Evolutionary conservation across 1,284 basidiomycete species (phyloP).

Genomic region (Rhodotorula sp.): DNA sequence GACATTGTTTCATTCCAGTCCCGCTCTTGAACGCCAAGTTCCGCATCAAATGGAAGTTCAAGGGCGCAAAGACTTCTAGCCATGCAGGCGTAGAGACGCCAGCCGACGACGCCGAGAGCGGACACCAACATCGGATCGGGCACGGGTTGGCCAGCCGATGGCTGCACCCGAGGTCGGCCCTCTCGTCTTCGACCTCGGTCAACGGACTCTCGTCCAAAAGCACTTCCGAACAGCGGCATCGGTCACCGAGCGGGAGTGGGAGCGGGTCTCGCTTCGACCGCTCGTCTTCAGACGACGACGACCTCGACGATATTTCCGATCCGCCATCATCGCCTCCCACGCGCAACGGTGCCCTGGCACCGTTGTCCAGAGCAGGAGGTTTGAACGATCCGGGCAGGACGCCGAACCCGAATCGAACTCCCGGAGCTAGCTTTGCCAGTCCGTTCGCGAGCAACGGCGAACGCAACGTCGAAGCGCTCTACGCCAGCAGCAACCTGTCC

Average conservation of each 20-base stretch:
- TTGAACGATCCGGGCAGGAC: conserved; percentile 3
- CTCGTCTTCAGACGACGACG: conserved; percentile 9
- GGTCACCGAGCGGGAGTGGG: background rate
- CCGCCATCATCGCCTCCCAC: no score
- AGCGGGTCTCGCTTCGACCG: conserved; percentile 5
- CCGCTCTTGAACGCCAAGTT: conserved; percentile 36
- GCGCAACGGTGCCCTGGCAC: no score
- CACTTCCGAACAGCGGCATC: background rate
- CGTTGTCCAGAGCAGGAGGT: background rate
- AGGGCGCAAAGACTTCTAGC: conserved; percentile 21
- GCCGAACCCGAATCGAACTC: conserved; percentile 30
- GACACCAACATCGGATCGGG: background rate
- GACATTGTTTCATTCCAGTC: conserved; percentile 3
- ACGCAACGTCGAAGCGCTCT: conserved; percentile 6
- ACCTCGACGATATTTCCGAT: background rate
- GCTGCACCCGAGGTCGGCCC: conserved; percentile 17
- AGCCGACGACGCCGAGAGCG: background rate
- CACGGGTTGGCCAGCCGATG: conserved; percentile 15
- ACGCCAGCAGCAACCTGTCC: background rate
- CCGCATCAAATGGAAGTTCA: conserved; percentile 39
- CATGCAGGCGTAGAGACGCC: conserved; percentile 1
- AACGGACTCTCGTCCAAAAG: background rate
- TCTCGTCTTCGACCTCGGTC: background rate
- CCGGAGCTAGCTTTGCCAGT: background rate
- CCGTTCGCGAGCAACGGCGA: background rate